A percentile compares a stretch with the other conserved stretches of the same genome.
phyloP scores from a whole-genome alignment of 192 early-diverging fungal genomes.

The Coemansia sp. region DNA sequence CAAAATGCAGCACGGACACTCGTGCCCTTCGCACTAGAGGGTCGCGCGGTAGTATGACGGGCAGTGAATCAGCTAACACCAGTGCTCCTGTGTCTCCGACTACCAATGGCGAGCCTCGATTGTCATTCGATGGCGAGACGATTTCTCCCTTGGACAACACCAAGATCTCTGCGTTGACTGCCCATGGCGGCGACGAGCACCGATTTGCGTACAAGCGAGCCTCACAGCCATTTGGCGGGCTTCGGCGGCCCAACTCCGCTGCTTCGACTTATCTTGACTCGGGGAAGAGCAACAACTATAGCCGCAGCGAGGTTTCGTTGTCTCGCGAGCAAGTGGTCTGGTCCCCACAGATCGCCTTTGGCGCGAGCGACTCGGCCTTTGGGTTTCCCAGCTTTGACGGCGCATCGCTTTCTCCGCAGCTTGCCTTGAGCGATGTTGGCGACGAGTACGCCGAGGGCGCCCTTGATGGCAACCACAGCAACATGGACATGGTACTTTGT shows the following conservation, averaged over 20 bases:
- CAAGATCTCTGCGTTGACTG: slow-evolving; percentile 27
- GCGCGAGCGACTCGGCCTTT: slow-evolving; percentile 27
- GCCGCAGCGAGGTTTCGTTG: slow-evolving; percentile 39
- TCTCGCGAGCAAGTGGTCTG: slow-evolving; percentile 45
- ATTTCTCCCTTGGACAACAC: slow-evolving; percentile 19
- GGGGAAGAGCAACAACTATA: slow-evolving; percentile 13
- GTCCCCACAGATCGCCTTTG: slow-evolving; percentile 42
- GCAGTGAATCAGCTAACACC: slow-evolving; percentile 16
- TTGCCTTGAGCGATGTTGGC: slow-evolving; percentile 17
- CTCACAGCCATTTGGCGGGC: slow-evolving; percentile 12
- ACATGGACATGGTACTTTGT: not conserved
- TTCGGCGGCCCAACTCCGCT: slow-evolving; percentile 19
- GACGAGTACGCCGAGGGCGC: slow-evolving; percentile 16
- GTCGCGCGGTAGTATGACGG: slow-evolving; percentile 30
- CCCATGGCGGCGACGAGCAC: slow-evolving; percentile 7
- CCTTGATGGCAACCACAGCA: not conserved
- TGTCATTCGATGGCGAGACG: slow-evolving; percentile 47
- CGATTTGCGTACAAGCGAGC: slow-evolving; percentile 11
- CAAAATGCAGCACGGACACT: slow-evolving; percentile 13
- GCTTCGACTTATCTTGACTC: slow-evolving; percentile 16
- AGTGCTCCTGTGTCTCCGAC: slow-evolving; percentile 33
- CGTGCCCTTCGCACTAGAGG: slow-evolving; percentile 15
- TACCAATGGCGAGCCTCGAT: slow-evolving; percentile 18
- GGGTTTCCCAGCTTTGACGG: slow-evolving; percentile 6
- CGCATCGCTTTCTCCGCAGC: slow-evolving; percentile 1